A percentile compares a stretch with the other conserved stretches of the same genome.
Conservation (phyloP, 768 basidiomycete species). For the Suillus fuscotomentosus region DNA sequence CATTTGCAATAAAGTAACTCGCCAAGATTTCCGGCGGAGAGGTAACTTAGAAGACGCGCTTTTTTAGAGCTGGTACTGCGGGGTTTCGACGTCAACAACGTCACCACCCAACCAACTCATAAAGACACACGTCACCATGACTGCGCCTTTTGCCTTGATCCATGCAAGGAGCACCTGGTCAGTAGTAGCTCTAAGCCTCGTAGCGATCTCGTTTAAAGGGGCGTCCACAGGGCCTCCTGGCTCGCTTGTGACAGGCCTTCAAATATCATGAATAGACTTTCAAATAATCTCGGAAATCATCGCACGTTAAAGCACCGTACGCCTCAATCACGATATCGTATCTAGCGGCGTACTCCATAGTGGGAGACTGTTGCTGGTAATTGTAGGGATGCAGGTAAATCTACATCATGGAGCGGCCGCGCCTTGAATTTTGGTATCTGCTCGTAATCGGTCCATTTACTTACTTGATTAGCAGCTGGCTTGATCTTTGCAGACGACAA, state of each 20-base stretch:
- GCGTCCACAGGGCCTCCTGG: conserved; percentile 66
- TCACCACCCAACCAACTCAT: neutral
- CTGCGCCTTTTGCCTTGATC: conserved; percentile 67
- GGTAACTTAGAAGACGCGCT: conserved; percentile 62
- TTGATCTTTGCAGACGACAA: conserved; percentile 59
- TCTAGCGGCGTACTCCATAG: neutral
- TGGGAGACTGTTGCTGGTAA: no score
- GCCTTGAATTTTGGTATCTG: neutral
- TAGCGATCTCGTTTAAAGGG: conserved; percentile 34
- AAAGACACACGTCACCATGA: conserved; percentile 55
- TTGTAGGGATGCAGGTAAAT: conserved; percentile 29
- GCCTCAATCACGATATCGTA: no score
- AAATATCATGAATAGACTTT: neutral
- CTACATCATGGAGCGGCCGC: conserved; percentile 28
- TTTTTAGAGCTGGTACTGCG: conserved; percentile 65
- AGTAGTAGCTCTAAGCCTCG: conserved; percentile 45
- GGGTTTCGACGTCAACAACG: neutral
- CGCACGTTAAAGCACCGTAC: no score
- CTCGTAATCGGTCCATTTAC: conserved; percentile 7
- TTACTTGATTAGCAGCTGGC: conserved; percentile 68
- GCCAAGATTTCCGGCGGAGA: conserved; percentile 67
- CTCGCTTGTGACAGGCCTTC: conserved; percentile 55
- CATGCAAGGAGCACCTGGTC: conserved; percentile 75
- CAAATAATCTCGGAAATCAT: neutral
- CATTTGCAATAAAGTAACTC: conserved; percentile 13